Base-by-base conservation (phyloP, 306 rosid genomes). In the Corylus avellana region DNA sequence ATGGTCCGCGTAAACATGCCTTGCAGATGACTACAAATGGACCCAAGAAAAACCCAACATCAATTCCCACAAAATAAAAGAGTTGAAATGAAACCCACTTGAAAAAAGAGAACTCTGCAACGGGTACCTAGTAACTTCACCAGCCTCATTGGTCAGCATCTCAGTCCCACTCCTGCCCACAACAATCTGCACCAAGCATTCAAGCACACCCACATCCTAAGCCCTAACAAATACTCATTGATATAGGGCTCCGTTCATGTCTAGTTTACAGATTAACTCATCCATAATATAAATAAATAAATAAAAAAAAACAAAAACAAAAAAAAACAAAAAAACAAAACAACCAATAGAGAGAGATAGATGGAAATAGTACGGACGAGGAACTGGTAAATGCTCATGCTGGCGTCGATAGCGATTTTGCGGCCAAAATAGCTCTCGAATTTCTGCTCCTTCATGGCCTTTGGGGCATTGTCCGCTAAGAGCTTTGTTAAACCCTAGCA, bases 311-410 rank as follows among this genome's bases (percentile, higher is more conserved):
- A 39, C 5, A 39, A 39, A 22, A 22, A 22, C 25, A 22, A 22
- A 0, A 29, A 29, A 22, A 22, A 22, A 22, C 25, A 3, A 13
- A 4, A 48, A 51, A 10, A 9, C 4, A 48, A 37, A 71, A 42
- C 7, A 42, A 42, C 46, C 8, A 42, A 42, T 42, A 42, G 46
- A 6, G 8, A 12, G 7, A 42, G 56, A 29, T 18, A 13, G 37
- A 70, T 44, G 22, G 39, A 18, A 62, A 74, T 35, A 22, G 32
- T 56, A 68, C 94, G 20, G 6, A 95, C 98, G 72, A 95, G 98
- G 57, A 95, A 95, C 88, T 95, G 98, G 80, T 95, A 95, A 79
- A 95, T 95, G 90, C 98, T 95, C 98, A 92, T 95, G 86, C 98
- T 92, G 49, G 98, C 98, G 81, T 95, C 98, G 63, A 92, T 80